Percentiles rank a stretch among this genome's conserved stretches.
Evolutionary conservation across 768 basidiomycete genomes (phyloP).

Genomic region (Termitomyces sp.): DNA sequence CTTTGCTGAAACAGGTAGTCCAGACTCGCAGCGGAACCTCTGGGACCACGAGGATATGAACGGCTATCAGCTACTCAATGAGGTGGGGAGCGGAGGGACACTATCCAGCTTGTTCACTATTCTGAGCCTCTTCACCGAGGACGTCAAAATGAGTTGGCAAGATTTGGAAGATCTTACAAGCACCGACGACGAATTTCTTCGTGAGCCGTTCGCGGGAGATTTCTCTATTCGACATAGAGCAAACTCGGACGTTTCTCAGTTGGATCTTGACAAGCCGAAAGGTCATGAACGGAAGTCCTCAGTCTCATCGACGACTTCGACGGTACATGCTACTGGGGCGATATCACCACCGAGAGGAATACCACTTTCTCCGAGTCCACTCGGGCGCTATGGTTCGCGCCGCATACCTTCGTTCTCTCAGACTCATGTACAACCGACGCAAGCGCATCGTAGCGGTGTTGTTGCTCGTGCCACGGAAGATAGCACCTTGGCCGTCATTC

Average conservation of each 20-base stretch:
- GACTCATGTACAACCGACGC: constrained; percentile 11
- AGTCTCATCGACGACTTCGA: constrained; percentile 63
- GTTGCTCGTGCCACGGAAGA: constrained; percentile 94
- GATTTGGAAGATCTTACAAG: constrained; percentile 39
- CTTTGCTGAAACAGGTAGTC: constrained; percentile 63
- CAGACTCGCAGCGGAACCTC: constrained; percentile 42
- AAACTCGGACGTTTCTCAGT: constrained; percentile 61
- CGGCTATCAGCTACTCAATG: constrained; percentile 93
- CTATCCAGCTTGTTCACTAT: constrained; percentile 96
- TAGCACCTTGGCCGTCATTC: constrained; percentile 96
- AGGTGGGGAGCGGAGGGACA: constrained; percentile 94
- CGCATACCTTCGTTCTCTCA: constrained; percentile 17
- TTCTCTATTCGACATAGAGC: constrained; percentile 30
- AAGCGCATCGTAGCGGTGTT: constrained; percentile 63
- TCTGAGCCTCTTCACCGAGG: constrained; percentile 92
- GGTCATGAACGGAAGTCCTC: constrained; percentile 45
- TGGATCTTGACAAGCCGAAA: constrained; percentile 39
- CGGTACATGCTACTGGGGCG: constrained; percentile 46
- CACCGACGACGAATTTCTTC: constrained; percentile 21
- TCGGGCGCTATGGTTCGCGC: constrained; percentile 15
- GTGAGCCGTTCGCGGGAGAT: constrained; percentile 15
- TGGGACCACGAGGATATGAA: constrained; percentile 90
- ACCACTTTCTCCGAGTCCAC: constrained; percentile 23
- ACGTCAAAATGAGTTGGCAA: constrained; percentile 90
- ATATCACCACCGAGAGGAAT: constrained; percentile 20